Base-by-base conservation (phyloP, 2,329 filamentous ascomycete genomes). In the Dendrostoma leiphaemia region DNA sequence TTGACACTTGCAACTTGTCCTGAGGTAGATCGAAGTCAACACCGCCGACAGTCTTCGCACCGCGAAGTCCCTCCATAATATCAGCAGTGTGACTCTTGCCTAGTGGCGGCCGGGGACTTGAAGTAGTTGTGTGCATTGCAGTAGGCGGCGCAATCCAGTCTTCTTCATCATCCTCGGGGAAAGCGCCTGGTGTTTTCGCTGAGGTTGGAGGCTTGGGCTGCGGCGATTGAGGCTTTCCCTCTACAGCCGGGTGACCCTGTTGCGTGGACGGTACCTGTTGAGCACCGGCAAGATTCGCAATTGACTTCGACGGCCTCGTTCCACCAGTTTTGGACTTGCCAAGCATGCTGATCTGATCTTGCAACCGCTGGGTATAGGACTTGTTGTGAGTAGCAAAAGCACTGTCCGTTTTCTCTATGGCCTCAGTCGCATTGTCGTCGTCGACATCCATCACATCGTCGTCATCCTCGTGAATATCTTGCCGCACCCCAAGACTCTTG, bases 281-380 rank as follows among this genome's bases (percentile, higher is more conserved):
- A 15, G 64, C 58, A 31, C 67, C 67, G 26, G 68, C 60, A 13
- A 71, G 59, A 56, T 69, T 73, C 3, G 74, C 69, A 8, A 76
- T 70, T 1, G 75, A 77, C 57, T 81, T 83, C 1, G 79, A 76
- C 15, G 72, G 68, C 34, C 78, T 72, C 17, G 73, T 65, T 46
- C 72, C 71, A 41, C 71, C 75, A 5, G 78, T 69, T 55, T 83
- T 81, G 0, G 77, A 76, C 61, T 86, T 82, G 15, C 83, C 83
- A 47, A 87, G 73, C 73, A 82, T 81, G 65, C 86, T 96, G 63
- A 99, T 97, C 63, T 92, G 91, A 64, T 97, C 93, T 61, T 96
- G 91, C 15, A 99, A 77, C 40, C 90, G 81, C 69, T 97, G 92
- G 0, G 94, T 96, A n/a, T 94, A 95, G 0, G 91, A 92, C 68